Percentiles rank a stretch among this genome's conserved stretches.
These are phyloP conservation scores for Trichoderma erinaceum DNA, from an alignment of 495 filamentous ascomycete genomes.

Conservation along the genomic window DNA sequence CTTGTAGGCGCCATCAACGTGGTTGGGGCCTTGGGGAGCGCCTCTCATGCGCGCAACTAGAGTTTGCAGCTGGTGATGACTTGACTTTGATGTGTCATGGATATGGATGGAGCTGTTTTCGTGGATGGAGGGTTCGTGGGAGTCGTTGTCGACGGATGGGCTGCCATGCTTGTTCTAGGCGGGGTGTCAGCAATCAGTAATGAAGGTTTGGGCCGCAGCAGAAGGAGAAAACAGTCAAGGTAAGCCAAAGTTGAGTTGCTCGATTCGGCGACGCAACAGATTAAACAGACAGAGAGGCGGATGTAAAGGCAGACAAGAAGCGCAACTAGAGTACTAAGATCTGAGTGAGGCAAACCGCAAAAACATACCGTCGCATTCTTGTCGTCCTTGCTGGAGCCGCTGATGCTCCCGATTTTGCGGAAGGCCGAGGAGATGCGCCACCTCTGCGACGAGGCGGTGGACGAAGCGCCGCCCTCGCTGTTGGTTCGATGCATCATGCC, in stretches of 20 bases:
- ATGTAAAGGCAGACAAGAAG: background rate
- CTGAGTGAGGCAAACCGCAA: background rate
- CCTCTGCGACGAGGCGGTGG: background rate
- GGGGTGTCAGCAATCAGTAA: background rate
- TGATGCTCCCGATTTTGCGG: slow-evolving; percentile 3
- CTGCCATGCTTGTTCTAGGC: background rate
- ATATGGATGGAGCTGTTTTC: slow-evolving; percentile 15
- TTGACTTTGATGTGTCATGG: slow-evolving; percentile 17
- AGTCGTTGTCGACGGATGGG: background rate
- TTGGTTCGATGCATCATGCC: slow-evolving; percentile 6
- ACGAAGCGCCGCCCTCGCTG: slow-evolving; percentile 14
- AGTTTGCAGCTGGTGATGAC: slow-evolving; percentile 25
- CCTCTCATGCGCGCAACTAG: slow-evolving; percentile 24
- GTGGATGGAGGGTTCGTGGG: slow-evolving; percentile 11
- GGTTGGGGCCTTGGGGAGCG: slow-evolving; percentile 22
- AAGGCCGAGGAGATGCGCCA: slow-evolving; percentile 1
- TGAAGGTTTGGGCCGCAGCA: background rate
- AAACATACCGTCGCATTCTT: slow-evolving; percentile 9
- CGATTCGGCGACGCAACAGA: background rate
- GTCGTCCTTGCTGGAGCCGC: slow-evolving; percentile 13
- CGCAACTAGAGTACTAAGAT: background rate
- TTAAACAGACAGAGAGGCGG: background rate
- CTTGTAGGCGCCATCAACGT: slow-evolving; percentile 30
- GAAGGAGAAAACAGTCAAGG: background rate
- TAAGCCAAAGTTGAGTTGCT: background rate